Evolutionary conservation across 345 rosid genomes (phyloP), one percentile per base, ranked within the genome.

Genomic region (Eucalyptus guilfoylei): DNA sequence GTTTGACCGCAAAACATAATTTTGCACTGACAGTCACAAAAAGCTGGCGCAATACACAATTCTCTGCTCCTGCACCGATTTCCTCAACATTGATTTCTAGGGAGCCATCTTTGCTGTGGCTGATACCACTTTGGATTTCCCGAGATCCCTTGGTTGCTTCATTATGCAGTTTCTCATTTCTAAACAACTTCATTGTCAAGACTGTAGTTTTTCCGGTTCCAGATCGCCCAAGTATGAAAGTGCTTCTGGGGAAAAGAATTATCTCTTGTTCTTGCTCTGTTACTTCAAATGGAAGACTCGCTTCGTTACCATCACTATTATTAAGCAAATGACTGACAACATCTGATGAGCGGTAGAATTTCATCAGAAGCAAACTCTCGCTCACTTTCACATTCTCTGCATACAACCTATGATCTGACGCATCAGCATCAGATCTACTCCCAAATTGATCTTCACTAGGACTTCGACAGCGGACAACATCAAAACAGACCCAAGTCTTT

Each of bases 131-230:
- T 83, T 16, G 23, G n/a, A 30, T 88, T 64, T 76, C 90, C 86
- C 58, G 40, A 58, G 85, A 89, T 52, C 90, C 94, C 80, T 89
- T 64, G 21, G 32, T 58, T 13, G 92, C 92, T 76, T 88, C 85
- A 14, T 89, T 88, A 88, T 67, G 89, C 32, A 88, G 89, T 80
- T 93, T 91, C 88, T 94, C 96, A 23, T 90, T 92, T 86, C 88
- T 64, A 86, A 90, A 92, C 88, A 95, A 90, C 89, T 94, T 95
- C 91, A 91, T 92, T 2, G 93, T 93, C 42, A 93, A 48, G 48
- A 94, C 91, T 0, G 95, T 95, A 17, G 96, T 95, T 89, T 95
- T 95, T 30, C 96, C 96, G 1, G 94, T 94, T 12, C 96, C 96
- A 6, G 96, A 95, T 62, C 95, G 88, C 55, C 96, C 96, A 50